Evolutionary conservation across 495 filamentous ascomycete species (phyloP).

Genomic region (Hypomontagnella submonticulosa): DNA sequence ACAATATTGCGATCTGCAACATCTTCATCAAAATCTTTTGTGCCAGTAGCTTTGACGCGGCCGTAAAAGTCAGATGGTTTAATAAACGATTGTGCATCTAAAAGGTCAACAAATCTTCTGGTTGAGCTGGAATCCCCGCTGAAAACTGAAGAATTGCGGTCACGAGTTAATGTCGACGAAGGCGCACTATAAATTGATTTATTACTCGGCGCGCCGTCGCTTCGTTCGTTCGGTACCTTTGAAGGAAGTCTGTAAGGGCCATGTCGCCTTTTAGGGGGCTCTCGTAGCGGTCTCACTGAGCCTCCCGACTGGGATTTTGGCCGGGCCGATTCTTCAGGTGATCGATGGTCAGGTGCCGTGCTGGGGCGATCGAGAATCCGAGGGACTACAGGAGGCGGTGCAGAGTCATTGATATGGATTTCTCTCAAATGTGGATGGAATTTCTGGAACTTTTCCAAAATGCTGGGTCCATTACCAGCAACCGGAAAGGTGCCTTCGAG

Average conservation of each 20-base stretch:
- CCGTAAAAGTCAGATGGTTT: conserved; percentile 56
- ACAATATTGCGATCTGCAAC: conserved; percentile 65
- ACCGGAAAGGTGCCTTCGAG: conserved; percentile 49
- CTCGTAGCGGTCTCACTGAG: conserved; percentile 20
- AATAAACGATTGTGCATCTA: conserved; percentile 64
- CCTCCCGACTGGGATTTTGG: conserved; percentile 29
- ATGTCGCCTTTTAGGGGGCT: conserved; percentile 37
- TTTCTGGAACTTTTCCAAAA: conserved; percentile 46
- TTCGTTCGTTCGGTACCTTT: conserved; percentile 22
- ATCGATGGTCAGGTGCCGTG: conserved; percentile 50
- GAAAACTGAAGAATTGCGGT: conserved; percentile 44
- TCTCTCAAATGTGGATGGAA: conserved; percentile 44
- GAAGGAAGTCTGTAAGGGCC: conserved; percentile 42
- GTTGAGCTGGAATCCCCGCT: conserved; percentile 37
- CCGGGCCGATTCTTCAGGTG: conserved; percentile 21
- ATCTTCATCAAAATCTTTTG: conserved; percentile 64
- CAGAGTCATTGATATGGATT: conserved; percentile 42
- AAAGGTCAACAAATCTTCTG: conserved; percentile 56
- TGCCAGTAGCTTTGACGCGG: conserved; percentile 58
- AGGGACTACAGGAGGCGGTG: conserved; percentile 49
- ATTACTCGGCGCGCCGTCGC: conserved; percentile 11
- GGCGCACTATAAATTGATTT: conserved; percentile 18
- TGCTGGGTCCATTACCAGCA: conserved; percentile 44
- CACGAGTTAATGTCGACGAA: conserved; percentile 13
- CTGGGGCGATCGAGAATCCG: conserved; percentile 49